These are phyloP conservation scores for Helotiales sp. DNA, from an alignment of 2,329 filamentous ascomycete species.

Conservation along the genomic window DNA sequence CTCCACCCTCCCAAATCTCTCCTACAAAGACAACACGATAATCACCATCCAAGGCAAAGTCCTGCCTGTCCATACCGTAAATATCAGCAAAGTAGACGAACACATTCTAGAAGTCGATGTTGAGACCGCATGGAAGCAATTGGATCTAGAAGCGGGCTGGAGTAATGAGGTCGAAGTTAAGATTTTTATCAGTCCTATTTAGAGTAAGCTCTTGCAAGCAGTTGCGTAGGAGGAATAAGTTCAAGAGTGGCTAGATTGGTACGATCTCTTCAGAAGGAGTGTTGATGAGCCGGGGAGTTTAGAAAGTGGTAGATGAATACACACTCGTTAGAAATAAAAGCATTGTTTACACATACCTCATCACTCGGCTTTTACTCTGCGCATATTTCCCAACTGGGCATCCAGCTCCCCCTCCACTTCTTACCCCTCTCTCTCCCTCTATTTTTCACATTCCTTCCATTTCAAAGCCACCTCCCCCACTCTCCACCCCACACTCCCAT, in stretches of 20 bases:
- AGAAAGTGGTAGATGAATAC: background rate
- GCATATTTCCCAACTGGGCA: too few relatives aligned
- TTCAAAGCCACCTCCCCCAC: too few relatives aligned
- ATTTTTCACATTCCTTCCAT: too few relatives aligned
- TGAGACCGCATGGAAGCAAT: slow-evolving; percentile 75
- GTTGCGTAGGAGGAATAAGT: background rate
- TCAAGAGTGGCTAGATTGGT: background rate
- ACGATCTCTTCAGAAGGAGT: too few relatives aligned
- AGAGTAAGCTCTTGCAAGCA: background rate
- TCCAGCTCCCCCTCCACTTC: slow-evolving; percentile 31
- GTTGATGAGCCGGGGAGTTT: background rate
- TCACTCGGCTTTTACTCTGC: too few relatives aligned
- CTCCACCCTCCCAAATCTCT: slow-evolving; percentile 66
- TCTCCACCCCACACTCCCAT: background rate
- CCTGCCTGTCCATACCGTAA: slow-evolving; percentile 70
- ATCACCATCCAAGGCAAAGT: slow-evolving; percentile 74
- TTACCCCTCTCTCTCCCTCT: background rate
- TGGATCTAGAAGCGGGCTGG: slow-evolving; percentile 73
- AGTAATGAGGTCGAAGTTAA: slow-evolving; percentile 77
- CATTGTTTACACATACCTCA: too few relatives aligned
- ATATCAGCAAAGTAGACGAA: slow-evolving; percentile 54
- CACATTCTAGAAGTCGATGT: slow-evolving; percentile 79
- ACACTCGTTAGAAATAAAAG: slow-evolving; percentile 1
- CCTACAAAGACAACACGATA: slow-evolving; percentile 70
- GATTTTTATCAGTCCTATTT: slow-evolving; percentile 35